A percentile compares a stretch with the other conserved stretches of the same genome.
Evolutionary conservation across 176 grass and related monocot species (phyloP).

Genomic region (Juncus inflexus): DNA sequence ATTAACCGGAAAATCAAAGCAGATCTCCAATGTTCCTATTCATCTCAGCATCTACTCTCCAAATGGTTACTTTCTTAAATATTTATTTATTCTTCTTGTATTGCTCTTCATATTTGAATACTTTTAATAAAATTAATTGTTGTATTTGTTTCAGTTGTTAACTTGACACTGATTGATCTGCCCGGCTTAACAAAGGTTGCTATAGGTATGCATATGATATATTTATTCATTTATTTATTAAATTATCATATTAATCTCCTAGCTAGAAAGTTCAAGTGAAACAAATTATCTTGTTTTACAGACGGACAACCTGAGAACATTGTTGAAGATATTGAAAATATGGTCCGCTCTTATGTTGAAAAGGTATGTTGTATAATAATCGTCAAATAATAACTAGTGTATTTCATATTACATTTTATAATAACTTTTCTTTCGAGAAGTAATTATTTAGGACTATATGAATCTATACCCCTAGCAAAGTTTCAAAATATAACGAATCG

Average conservation of each 20-base stretch:
- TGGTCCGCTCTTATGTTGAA: slow-evolving; percentile 73
- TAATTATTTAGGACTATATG: no score
- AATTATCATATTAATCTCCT: slow-evolving; percentile 13
- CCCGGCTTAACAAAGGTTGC: slow-evolving; percentile 91
- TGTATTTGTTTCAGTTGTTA: slow-evolving; percentile 66
- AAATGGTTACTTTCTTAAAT: slow-evolving; percentile 36
- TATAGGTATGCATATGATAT: slow-evolving; percentile 40
- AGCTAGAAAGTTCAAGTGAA: slow-evolving; percentile 5
- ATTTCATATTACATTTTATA: no score
- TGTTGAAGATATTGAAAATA: slow-evolving; percentile 85
- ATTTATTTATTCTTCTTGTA: not conserved
- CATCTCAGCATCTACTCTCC: slow-evolving; percentile 98
- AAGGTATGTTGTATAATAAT: slow-evolving; percentile 46
- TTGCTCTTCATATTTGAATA: not conserved
- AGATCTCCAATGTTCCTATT: slow-evolving; percentile 93
- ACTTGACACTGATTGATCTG: slow-evolving; percentile 90
- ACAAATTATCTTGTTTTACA: slow-evolving; percentile 38
- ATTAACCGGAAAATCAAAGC: slow-evolving; percentile 74
- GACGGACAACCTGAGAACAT: slow-evolving; percentile 87
- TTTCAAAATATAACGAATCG: no score
- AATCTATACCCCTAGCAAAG: no score
- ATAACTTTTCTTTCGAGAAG: no score
- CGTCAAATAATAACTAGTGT: not conserved
- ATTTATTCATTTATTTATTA: not conserved
- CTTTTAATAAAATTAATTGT: not conserved